Base-by-base conservation (phyloP, 2,329 filamentous ascomycete genomes). In the Chaetomium sp. region DNA sequence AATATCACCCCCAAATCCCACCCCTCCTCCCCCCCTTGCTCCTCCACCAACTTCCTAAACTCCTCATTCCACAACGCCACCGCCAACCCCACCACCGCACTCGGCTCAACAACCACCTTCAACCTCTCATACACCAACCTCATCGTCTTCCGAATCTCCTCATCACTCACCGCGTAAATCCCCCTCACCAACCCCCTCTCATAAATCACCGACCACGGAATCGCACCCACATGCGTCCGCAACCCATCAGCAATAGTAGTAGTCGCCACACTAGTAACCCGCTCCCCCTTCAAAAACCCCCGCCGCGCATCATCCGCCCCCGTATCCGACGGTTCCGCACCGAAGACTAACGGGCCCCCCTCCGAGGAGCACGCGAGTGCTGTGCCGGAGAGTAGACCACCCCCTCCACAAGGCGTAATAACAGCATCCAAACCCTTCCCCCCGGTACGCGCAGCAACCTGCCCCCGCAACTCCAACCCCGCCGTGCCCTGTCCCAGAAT, bases 401-500 rank as follows among this genome's bases (percentile, higher is more conserved):
- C 94, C 32, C 94, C 92, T 32, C 91, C 90, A 66, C 90, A 86
- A 0, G 91, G 91, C 0, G 89, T 82, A 33, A 48, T 47, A 3
- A 54, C 35, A 1, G 72, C 70, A 48, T 68, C 70, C 6, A 47
- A 51, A 42, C 19, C 19, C 19, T 27, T 27, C 19, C 19, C 19
- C 19, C 19, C 62, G 9, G 49, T 8, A 11, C 27, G 2, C 6
- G 43, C 14, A 42, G 43, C 27, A 36, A 61, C 6, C 68, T 97
- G 91, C 58, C 80, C 75, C 68, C 91, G 85, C 37, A 96, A 71
- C 71, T 99, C 94, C 5, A 96, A 70, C 0, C 85, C 91, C 59
- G 89, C 77, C 0, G 92, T 97, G n/a, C 92, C 94, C 74, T 96
- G 91, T 0, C 94, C 92, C 0, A 96, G 81, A 54, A 97, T 87